These are phyloP conservation scores for Wickerhamomyces alni DNA, from an alignment of 805 yeast genomes.

Conservation along the genomic window DNA sequence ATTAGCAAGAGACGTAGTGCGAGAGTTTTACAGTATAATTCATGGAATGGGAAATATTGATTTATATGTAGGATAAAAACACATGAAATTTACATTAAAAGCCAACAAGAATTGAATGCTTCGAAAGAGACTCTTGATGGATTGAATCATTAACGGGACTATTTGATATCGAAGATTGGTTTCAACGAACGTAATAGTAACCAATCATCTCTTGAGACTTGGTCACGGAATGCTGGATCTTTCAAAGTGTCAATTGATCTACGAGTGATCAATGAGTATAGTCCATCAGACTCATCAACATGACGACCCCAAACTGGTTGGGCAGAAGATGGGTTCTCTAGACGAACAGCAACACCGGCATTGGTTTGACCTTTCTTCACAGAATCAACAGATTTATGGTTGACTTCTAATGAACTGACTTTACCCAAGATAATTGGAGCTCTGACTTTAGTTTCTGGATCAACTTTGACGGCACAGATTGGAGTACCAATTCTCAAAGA, in stretches of 20 bases:
- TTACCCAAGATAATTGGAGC: slow-evolving; percentile 71
- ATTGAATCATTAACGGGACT: slow-evolving; percentile 3
- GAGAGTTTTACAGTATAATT: too few species aligned
- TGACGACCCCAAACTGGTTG: slow-evolving; percentile 99
- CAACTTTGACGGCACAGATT: slow-evolving; percentile 85
- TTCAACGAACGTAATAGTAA: slow-evolving; percentile 81
- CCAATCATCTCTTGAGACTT: slow-evolving; percentile 96
- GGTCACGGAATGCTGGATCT: slow-evolving; percentile 95
- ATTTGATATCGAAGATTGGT: slow-evolving; percentile 74
- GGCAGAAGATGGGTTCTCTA: slow-evolving; percentile 85
- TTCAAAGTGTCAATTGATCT: slow-evolving; percentile 94
- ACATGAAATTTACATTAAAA: neutral
- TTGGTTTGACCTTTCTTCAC: slow-evolving; percentile 93
- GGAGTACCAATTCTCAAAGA: slow-evolving; percentile 89
- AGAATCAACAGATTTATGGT: slow-evolving; percentile 73
- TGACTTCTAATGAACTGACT: slow-evolving; percentile 91
- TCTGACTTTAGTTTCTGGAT: slow-evolving; percentile 76
- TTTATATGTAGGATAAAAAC: slow-evolving; percentile 1
- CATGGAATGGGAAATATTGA: neutral
- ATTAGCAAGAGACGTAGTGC: too few species aligned
- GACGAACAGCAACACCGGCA: slow-evolving; percentile 98
- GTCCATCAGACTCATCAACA: slow-evolving; percentile 84
- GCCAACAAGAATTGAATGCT: too few species aligned
- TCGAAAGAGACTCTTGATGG: too few species aligned
- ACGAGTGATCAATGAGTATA: slow-evolving; percentile 88